Percentiles rank a stretch among this genome's conserved stretches.
phyloP scores from a whole-genome alignment of 129 eudicot species.

The Flaveria brownii region DNA sequence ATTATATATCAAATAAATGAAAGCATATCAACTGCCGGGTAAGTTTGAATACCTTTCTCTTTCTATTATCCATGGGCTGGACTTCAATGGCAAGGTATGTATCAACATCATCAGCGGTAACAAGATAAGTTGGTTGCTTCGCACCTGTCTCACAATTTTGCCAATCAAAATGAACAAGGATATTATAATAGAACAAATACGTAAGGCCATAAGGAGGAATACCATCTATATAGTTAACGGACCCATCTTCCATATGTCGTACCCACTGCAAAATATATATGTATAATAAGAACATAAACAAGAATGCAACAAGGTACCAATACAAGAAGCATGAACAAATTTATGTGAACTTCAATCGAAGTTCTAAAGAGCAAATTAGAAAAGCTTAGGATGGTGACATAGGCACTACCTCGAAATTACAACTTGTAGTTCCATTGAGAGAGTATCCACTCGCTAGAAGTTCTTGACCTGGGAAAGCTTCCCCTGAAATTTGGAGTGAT shows the following conservation, averaged over 20 bases:
- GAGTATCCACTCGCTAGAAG: conserved; percentile 89
- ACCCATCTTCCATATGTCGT: conserved; percentile 95
- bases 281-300: conserved; percentile 8
- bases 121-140: conserved; percentile 85
- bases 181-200: conserved; percentile 2
- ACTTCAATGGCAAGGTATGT: conserved; percentile 90
- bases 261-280: conserved; percentile 76
- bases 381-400: conserved; percentile 21
- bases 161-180: conserved; percentile 12
- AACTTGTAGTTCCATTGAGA: conserved; percentile 89
- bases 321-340: background rate
- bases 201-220: conserved; percentile 21
- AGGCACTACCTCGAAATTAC: conserved; percentile 84
- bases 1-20: background rate
- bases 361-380: background rate
- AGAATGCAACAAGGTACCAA: background rate
- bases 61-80: conserved; percentile 90
- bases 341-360: conserved; percentile 10
- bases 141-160: conserved; percentile 59
- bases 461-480: conserved; percentile 85
- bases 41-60: conserved; percentile 59
- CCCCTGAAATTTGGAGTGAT: conserved; percentile 92
- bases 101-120: conserved; percentile 90
- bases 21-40: conserved; percentile 18
- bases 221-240: conserved; percentile 81